Conservation (phyloP, 2,329 filamentous ascomycete genomes). For the Diaporthe aspalathi region DNA sequence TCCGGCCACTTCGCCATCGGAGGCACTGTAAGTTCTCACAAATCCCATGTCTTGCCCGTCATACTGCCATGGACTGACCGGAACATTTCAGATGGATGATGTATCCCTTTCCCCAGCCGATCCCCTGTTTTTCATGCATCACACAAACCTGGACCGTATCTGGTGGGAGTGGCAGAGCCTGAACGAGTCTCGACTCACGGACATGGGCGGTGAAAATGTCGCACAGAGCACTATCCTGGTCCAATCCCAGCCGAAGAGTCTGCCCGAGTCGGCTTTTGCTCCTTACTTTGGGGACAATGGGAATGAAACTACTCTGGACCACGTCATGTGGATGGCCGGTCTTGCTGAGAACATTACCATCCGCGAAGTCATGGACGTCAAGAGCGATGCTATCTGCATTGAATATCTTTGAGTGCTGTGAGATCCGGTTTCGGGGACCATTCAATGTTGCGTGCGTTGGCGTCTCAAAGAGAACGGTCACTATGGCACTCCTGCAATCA, state of each 20-base stretch:
- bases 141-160: conserved; percentile 46
- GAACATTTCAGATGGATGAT: conserved; percentile 2
- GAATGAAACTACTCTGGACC: conserved; percentile 35
- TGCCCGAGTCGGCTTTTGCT: background rate
- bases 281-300: conserved; percentile 33
- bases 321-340: conserved; percentile 37
- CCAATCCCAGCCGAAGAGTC: background rate
- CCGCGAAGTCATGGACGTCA: conserved; percentile 40
- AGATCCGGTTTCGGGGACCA: background rate
- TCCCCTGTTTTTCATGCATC: conserved; percentile 46
- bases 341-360: conserved; percentile 39
- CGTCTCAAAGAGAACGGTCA: no score
- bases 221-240: background rate
- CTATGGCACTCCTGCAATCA: no score
- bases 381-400: conserved; percentile 1
- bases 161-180: conserved; percentile 48
- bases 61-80: background rate
- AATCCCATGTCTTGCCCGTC: background rate
- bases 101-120: conserved; percentile 47
- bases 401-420: background rate
- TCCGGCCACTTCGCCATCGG: conserved; percentile 1
- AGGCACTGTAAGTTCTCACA: background rate
- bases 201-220: background rate
- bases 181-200: background rate
- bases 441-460: no score